A percentile compares a stretch with the other conserved stretches of the same genome.
phyloP scores from a whole-genome alignment of 768 basidiomycete genomes.

The Suillus hirtellus region DNA sequence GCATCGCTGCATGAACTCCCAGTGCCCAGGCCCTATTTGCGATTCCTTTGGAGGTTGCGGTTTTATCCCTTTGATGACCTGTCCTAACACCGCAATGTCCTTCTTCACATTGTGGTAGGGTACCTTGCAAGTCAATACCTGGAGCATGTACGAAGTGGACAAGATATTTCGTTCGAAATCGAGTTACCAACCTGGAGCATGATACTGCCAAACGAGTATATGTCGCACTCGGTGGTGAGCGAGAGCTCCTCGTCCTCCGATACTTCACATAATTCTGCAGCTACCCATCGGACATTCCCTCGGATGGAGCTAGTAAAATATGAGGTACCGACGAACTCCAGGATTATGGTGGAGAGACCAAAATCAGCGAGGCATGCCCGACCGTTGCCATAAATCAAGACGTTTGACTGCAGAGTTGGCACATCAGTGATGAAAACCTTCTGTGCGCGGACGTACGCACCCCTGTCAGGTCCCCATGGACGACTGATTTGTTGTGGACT shows the following conservation, averaged over 20 bases:
- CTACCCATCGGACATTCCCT: neutral
- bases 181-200: neutral
- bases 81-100: neutral
- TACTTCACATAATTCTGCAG: neutral
- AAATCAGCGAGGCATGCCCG: constrained; percentile 16
- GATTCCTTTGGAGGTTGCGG: neutral
- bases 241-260: neutral
- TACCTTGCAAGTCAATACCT: neutral
- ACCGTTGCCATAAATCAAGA: constrained; percentile 15
- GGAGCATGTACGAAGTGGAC: neutral
- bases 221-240: neutral
- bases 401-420: constrained; percentile 4
- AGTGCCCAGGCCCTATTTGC: neutral
- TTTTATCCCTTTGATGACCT: neutral
- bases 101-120: neutral
- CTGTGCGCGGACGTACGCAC: neutral
- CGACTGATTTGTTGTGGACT: neutral
- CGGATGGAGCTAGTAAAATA: neutral
- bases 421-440: neutral
- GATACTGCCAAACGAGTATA: neutral
- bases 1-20: neutral
- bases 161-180: neutral
- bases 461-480: neutral
- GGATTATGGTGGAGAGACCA: constrained; percentile 41
- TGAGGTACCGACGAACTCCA: constrained; percentile 31